Conservation (phyloP, 441 rosid genomes). For the Metrosideros polymorpha region DNA sequence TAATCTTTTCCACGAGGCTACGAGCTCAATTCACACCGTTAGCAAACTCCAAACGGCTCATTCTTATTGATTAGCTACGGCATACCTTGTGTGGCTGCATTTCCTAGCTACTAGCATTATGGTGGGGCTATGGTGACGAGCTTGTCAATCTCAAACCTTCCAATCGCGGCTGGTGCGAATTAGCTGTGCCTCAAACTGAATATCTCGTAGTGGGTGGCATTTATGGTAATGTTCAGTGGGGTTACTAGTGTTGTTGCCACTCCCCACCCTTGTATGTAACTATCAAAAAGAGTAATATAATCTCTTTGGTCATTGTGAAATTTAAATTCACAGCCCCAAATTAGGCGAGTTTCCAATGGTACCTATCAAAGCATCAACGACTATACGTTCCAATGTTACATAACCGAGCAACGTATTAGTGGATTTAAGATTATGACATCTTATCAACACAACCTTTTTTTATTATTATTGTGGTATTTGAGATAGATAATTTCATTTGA, state of each 20-base stretch:
- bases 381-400: not conserved
- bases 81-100: not conserved
- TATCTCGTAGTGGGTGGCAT: accelerated
- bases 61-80: not conserved
- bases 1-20: too few relatives aligned
- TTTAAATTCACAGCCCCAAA: not conserved
- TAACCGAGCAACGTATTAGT: not conserved
- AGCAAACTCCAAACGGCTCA: not conserved
- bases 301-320: too few relatives aligned
- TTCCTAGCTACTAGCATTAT: not conserved
- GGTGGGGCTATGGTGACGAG: not conserved
- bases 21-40: too few relatives aligned
- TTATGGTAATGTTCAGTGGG: not conserved
- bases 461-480: not conserved
- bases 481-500: not conserved
- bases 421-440: not conserved
- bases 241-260: too few relatives aligned
- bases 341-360: not conserved
- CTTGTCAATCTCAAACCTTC: not conserved
- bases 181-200: not conserved
- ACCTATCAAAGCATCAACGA: not conserved
- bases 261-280: too few relatives aligned
- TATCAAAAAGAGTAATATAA: too few relatives aligned
- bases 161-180: not conserved
- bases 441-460: not conserved